These are phyloP conservation scores for Bipolaris oryzae DNA, from an alignment of 2,329 filamentous ascomycete species.

Conservation along the genomic window DNA sequence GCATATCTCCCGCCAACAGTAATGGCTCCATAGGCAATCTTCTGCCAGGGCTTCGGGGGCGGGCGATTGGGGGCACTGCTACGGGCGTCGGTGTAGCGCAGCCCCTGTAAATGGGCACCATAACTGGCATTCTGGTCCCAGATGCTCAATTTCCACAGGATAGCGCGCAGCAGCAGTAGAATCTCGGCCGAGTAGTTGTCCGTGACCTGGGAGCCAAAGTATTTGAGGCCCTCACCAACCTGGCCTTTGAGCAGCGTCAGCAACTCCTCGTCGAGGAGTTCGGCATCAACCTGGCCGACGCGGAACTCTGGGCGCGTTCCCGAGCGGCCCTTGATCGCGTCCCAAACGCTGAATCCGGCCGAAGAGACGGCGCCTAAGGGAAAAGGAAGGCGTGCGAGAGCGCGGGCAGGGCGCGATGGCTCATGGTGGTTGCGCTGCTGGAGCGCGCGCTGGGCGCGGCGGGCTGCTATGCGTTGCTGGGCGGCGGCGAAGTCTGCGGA, in stretches of 20 bases:
- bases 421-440: slow-evolving; percentile 60
- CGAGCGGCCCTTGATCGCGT: slow-evolving; percentile 72
- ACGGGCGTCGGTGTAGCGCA: slow-evolving; percentile 87
- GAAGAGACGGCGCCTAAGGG: slow-evolving; percentile 66
- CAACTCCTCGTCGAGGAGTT: slow-evolving; percentile 91
- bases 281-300: slow-evolving; percentile 94
- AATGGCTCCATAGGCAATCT: slow-evolving; percentile 79
- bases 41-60: slow-evolving; percentile 80
- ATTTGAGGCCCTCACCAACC: slow-evolving; percentile 85
- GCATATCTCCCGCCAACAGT: slow-evolving; percentile 88
- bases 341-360: slow-evolving; percentile 65
- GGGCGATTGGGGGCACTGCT: slow-evolving; percentile 59
- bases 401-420: slow-evolving; percentile 53
- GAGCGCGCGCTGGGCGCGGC: slow-evolving; percentile 76
- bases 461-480: slow-evolving; percentile 82
- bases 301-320: slow-evolving; percentile 86
- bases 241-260: slow-evolving; percentile 84
- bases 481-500: slow-evolving; percentile 81
- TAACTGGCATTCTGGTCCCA: slow-evolving; percentile 98
- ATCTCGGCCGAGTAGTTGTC: slow-evolving; percentile 92
- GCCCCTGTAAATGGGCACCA: slow-evolving; percentile 88
- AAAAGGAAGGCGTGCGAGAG: slow-evolving; percentile 51
- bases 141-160: slow-evolving; percentile 91
- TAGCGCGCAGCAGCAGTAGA: slow-evolving; percentile 72
- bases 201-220: slow-evolving; percentile 75